Base-by-base conservation (phyloP, 495 filamentous ascomycete genomes). In the Hyaloscypha variabilis region DNA sequence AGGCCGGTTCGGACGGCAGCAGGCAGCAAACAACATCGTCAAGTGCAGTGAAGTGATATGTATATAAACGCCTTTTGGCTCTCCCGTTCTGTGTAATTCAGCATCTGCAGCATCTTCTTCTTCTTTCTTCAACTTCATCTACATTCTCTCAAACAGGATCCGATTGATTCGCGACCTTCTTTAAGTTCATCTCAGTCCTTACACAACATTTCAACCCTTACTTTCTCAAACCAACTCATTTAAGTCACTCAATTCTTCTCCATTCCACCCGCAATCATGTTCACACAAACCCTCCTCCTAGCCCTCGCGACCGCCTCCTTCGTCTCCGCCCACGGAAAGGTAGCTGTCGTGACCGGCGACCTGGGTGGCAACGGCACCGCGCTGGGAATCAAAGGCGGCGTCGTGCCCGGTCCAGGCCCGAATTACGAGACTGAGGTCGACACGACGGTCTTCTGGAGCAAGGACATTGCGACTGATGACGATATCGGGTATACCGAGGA, bases 291-390 rank as follows among this genome's bases (percentile, higher is more conserved):
- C 39, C 17, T 54, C 25, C 6, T 54, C 25, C n/a, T 25, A 8
- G 51, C 51, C 17, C 51, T 54, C 14, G 21, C 6, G 5, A 17
- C 51, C 5, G 21, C 67, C 19, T 26, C 62, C 57, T 2, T 64
- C 52, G 51, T 64, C 30, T 34, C 62, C 10, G 62, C 62, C 19
- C 62, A 64, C 24, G 62, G 62, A 26, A 64, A 64, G 25, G 28
- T 64, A 11, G 50, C 62, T 2, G 52, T 55, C 29, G 52, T 49
- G 2, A 64, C 50, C 31, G 62, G 62, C 13, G 52, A 64, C 29
- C 62, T 42, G 0, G 62, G 62, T 25, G 62, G 62, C n/a, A 64
- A 64, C 23, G 62, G 62, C 19, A 56, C 62, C 17, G 62, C 50
- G 0, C 29, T 64, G 28, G 62, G 62, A 11, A 64, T 64, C 52